These are phyloP conservation scores for Heliamphora exappendiculata DNA, from an alignment of 148 eudicot species.

Conservation along the genomic window DNA sequence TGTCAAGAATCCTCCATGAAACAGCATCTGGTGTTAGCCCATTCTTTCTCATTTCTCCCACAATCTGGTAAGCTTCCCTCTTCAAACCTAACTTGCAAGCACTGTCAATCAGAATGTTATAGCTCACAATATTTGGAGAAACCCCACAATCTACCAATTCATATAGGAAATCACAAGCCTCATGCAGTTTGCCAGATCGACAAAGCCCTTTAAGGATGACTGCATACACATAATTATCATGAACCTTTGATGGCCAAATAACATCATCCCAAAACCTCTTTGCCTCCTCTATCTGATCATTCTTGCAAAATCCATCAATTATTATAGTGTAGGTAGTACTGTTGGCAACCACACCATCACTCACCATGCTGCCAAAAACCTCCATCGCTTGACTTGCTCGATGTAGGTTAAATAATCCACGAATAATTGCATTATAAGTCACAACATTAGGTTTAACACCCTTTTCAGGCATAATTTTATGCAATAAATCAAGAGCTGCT, in stretches of 20 bases:
- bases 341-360: constrained; percentile 45
- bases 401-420: constrained; percentile 50
- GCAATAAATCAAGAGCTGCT: constrained; percentile 49
- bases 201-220: constrained; percentile 77
- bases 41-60: constrained; percentile 90
- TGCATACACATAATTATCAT: constrained; percentile 70
- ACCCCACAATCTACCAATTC: constrained; percentile 77
- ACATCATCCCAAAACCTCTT: constrained; percentile 66
- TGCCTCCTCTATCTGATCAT: constrained; percentile 46
- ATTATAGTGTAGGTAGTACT: constrained; percentile 51
- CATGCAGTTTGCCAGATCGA: constrained; percentile 43
- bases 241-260: constrained; percentile 74
- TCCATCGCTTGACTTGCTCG: constrained; percentile 53
- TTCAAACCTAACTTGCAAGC: constrained; percentile 73
- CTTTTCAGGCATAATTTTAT: constrained; percentile 56
- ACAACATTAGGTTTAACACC: constrained; percentile 61
- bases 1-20: constrained; percentile 74
- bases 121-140: constrained; percentile 52
- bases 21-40: constrained; percentile 76
- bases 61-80: constrained; percentile 73
- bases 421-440: constrained; percentile 64
- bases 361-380: constrained; percentile 38
- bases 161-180: constrained; percentile 75
- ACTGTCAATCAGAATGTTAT: constrained; percentile 59
- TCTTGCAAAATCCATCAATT: constrained; percentile 63